These are phyloP conservation scores for Aspergillus sp. DNA, from an alignment of 2,329 filamentous ascomycete species.

Conservation along the genomic window DNA sequence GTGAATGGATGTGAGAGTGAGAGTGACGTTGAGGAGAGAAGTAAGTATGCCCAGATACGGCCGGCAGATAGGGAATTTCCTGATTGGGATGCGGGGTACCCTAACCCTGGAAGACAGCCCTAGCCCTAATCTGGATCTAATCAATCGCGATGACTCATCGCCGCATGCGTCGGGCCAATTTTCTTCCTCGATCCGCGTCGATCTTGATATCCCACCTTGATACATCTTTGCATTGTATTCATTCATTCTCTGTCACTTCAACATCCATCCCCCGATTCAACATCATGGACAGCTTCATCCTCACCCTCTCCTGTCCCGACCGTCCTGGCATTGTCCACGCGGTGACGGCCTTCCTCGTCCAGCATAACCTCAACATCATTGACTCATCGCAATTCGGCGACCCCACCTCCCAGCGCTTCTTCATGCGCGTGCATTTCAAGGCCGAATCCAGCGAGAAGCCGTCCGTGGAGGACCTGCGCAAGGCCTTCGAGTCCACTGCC, in stretches of 20 bases:
- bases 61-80: no score
- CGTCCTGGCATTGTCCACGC: slow-evolving; percentile 82
- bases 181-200: slow-evolving; percentile 1
- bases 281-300: slow-evolving; percentile 60
- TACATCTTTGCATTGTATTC: neutral
- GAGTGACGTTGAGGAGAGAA: no score
- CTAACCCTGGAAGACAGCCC: neutral
- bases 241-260: slow-evolving; percentile 19
- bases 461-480: slow-evolving; percentile 45
- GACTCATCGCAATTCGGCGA: slow-evolving; percentile 85
- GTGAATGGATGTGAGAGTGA: no score
- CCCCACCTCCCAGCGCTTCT: slow-evolving; percentile 70
- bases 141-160: no score
- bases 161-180: no score
- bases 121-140: neutral
- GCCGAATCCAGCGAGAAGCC: slow-evolving; percentile 37
- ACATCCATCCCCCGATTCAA: slow-evolving; percentile 16
- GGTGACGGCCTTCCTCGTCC: slow-evolving; percentile 73
- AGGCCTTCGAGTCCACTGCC: slow-evolving; percentile 61
- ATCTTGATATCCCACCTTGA: slow-evolving; percentile 3
- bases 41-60: no score
- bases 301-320: slow-evolving; percentile 81
- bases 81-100: no score
- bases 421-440: slow-evolving; percentile 84
- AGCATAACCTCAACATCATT: slow-evolving; percentile 73